These are phyloP conservation scores for Suillus luteus DNA, from an alignment of 768 basidiomycete genomes.

Conservation along the genomic window DNA sequence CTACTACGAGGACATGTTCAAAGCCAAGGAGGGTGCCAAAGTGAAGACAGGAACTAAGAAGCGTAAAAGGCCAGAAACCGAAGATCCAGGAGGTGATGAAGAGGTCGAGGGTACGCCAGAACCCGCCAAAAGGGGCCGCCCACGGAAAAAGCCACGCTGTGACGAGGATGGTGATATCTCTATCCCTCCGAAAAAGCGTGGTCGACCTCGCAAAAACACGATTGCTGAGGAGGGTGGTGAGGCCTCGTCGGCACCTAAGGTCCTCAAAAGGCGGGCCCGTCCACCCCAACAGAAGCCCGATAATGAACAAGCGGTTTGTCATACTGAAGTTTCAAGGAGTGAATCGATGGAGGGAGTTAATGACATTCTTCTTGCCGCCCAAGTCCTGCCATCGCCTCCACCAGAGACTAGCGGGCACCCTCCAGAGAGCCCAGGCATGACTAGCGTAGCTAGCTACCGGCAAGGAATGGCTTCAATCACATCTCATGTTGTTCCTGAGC, in stretches of 20 bases:
- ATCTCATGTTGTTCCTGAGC: not conserved
- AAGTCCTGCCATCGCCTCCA: conserved; percentile 6
- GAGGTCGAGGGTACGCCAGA: conserved; percentile 23
- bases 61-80: conserved; percentile 26
- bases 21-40: conserved; percentile 28
- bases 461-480: not conserved
- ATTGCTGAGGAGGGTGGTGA: conserved; percentile 11
- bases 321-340: conserved; percentile 4
- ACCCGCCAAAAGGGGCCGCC: conserved; percentile 51
- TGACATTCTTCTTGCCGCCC: not conserved
- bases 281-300: conserved; percentile 29
- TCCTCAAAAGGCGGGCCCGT: conserved; percentile 42
- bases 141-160: conserved; percentile 38
- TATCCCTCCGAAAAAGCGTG: conserved; percentile 36
- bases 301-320: conserved; percentile 1
- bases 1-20: conserved; percentile 53
- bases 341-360: conserved; percentile 1
- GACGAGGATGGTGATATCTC: conserved; percentile 17
- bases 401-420: conserved; percentile 41
- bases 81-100: conserved; percentile 29
- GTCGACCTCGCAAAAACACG: conserved; percentile 35
- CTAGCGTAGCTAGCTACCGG: not conserved
- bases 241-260: not conserved
- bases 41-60: conserved; percentile 24
- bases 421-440: conserved; percentile 23